Base-by-base conservation (phyloP, 192 early-diverging fungal genomes). In the Pilaira anomala region DNA sequence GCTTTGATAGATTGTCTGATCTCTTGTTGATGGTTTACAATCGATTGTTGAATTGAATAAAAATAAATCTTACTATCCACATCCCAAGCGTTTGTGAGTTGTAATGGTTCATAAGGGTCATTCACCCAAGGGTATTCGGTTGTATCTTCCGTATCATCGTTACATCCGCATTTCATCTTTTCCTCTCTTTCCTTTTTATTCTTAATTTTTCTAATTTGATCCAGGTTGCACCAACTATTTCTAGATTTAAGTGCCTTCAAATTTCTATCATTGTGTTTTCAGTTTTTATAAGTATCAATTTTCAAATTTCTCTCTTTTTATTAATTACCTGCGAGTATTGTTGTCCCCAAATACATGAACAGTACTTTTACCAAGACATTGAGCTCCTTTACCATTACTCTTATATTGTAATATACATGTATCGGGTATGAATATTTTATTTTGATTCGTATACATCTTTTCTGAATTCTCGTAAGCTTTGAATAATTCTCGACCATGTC, bases 311-410 rank as follows among this genome's bases (percentile, higher is more conserved):
- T 6, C 16, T 5, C 29, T 29, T 53, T 36, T 16, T 36, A 9
- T 1, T 55, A 13, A 14, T 62, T 63, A 69, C 67, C 67, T 69
- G 39, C 49, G 51, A 19, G 67, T 25, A 46, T 73, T 66, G 9
- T 60, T 46, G 44, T 73, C 71, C 44, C 61, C 71, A 65, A 65
- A 73, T 28, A 73, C 65, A 57, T 73, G 71, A 1, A 73, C 28
- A 14, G 30, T 55, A 14, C 62, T 62, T 12, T 67, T 53, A 24
- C 62, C 49, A 18, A 73, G 42, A 25, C 65, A 67, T 16, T 50
- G 55, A 8, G 54, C 45, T 42, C 49, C 71, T 28, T 73, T 65
- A n/a, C 65, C 65, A 63, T 48, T 52, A 7, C 59, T 62, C 8
- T 48, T 73, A 25, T 73, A 67, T 16, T 67, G 53, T 6, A 73